Base-by-base conservation (phyloP, 169 alveolate species). In the Eimeria sp. region DNA sequence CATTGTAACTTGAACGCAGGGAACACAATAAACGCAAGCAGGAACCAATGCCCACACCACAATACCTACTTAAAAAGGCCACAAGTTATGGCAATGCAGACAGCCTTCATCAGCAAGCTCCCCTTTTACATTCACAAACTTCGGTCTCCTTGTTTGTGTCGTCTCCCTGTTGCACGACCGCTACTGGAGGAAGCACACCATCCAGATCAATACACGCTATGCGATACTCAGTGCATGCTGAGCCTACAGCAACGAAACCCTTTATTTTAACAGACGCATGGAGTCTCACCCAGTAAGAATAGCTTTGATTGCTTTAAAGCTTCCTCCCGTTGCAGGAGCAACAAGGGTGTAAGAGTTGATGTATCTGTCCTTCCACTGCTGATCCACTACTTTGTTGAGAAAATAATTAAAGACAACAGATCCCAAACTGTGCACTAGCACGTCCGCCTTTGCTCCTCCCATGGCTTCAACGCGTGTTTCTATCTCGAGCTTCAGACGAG, bases 251-350 rank as follows among this genome's bases (percentile, higher is more conserved):
- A 25, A 25, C 34, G 20, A 61, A 61, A 61, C 18, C 70, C 70
- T 25, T 18, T 13, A 13, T 61, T 61, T 4, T 18, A n/a, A 61
- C n/a, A 0, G 40, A 34, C 40, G 70, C 49, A 49, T 25, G 70
- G 18, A 6, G 6, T 13, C 96, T 34, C 47, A 94, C 96, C 96
- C 96, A 34, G 96, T 83, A 57, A 94, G 86, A 30, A 94, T 51
- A 10, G 91, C 90, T 45, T 84, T 94, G 54, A 94, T 67, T 22
- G 96, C 96, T 78, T 94, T 94, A 88, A 94, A 94, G 89, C 95
- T 84, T 51, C 96, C 96, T 10, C 96, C 96, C 5, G 90, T 80
- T n/a, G 96, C 90, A 1, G 95, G 73, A 27, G 91, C 94, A 30
- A 94, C 94, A 34, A 83, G 70, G 40, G 93, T 83, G 80, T 83